Conservation (phyloP, 352 stramenopile species). For the Globisporangium middletonii region DNA sequence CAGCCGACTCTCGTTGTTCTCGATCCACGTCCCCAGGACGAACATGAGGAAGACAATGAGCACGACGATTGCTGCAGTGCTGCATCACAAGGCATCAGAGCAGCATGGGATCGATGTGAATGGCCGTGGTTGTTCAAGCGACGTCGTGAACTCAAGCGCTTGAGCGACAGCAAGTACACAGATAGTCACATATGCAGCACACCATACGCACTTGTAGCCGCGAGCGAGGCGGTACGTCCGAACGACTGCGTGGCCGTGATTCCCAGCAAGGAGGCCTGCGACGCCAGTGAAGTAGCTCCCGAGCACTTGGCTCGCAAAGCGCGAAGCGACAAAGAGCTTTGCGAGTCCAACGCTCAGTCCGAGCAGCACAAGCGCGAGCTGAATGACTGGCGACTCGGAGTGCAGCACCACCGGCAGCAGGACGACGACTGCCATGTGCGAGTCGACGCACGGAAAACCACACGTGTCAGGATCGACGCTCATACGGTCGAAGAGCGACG, state of each 20-base stretch:
- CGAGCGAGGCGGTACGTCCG: slow-evolving; percentile 38
- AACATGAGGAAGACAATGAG: slow-evolving; percentile 44
- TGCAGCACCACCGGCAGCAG: slow-evolving; percentile 49
- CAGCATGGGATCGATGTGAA: neutral
- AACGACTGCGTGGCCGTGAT: slow-evolving; percentile 47
- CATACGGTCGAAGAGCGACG: slow-evolving; percentile 19
- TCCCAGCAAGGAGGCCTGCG: slow-evolving; percentile 45
- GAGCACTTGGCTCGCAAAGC: slow-evolving; percentile 53
- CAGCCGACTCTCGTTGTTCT: slow-evolving; percentile 71
- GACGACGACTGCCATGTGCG: slow-evolving; percentile 70
- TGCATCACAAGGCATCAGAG: slow-evolving; percentile 1
- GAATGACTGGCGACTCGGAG: slow-evolving; percentile 22
- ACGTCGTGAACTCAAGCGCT: too few species aligned
- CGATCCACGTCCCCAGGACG: slow-evolving; percentile 56
- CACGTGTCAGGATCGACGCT: slow-evolving; percentile 11
- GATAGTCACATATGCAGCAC: neutral
- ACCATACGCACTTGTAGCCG: slow-evolving; percentile 25
- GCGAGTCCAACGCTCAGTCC: slow-evolving; percentile 27
- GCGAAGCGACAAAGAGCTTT: slow-evolving; percentile 33
- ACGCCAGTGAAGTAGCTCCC: slow-evolving; percentile 59
- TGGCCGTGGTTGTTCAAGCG: neutral
- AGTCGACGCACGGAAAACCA: slow-evolving; percentile 50
- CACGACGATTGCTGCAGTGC: slow-evolving; percentile 35
- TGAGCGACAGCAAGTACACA: neutral
- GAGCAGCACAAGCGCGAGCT: slow-evolving; percentile 15